Conservation (phyloP, 371 early-diverging fungal genomes). For the Blastocladiella emersonii region DNA sequence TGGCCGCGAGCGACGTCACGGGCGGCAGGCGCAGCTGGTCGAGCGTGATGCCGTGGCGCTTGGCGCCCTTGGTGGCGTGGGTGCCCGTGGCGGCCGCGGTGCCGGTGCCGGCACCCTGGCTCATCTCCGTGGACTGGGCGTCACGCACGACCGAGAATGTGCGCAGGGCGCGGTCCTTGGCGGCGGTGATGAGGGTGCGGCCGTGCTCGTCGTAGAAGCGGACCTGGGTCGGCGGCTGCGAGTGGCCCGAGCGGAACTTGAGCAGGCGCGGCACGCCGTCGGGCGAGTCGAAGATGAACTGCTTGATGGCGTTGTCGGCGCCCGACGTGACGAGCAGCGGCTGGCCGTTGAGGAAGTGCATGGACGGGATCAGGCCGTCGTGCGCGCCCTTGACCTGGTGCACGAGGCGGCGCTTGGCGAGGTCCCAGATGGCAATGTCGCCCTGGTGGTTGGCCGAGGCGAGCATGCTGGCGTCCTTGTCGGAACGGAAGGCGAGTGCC, state of each 20-base stretch:
- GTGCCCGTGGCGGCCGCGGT: background rate
- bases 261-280: conserved; percentile 66
- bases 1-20: conserved; percentile 53
- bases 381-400: conserved; percentile 74
- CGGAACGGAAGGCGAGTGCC: conserved; percentile 74
- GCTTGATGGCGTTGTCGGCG: conserved; percentile 80
- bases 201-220: conserved; percentile 59
- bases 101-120: conserved; percentile 40
- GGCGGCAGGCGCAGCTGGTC: conserved; percentile 56
- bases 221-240: conserved; percentile 64
- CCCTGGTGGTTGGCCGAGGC: conserved; percentile 75
- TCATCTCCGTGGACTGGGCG: conserved; percentile 62
- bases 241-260: conserved; percentile 73
- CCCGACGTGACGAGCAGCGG: conserved; percentile 77
- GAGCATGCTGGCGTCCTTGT: conserved; percentile 64
- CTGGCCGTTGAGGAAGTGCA: conserved; percentile 66
- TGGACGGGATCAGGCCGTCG: conserved; percentile 51
- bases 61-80: conserved; percentile 43
- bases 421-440: conserved; percentile 84
- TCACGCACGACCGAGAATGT: conserved; percentile 71
- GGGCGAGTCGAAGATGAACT: conserved; percentile 85
- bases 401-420: conserved; percentile 53
- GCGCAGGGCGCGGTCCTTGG: conserved; percentile 68
- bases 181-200: conserved; percentile 55
- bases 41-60: conserved; percentile 34